Evolutionary conservation across 148 eudicot species (phyloP).

Genomic region (Diospyros kaki): DNA sequence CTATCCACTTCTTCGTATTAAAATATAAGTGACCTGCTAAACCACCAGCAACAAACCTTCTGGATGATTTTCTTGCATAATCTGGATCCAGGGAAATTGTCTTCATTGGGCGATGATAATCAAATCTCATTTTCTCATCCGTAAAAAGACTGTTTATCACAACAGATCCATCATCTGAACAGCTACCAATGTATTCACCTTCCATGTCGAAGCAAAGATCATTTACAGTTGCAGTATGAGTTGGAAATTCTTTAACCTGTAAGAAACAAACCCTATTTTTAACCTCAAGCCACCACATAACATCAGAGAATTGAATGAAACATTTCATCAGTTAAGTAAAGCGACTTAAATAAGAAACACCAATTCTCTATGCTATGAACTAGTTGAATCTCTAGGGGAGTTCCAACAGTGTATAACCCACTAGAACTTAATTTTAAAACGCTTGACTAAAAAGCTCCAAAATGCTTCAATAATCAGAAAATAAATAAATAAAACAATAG

Average conservation of each 20-base stretch:
- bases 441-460: slow-evolving; percentile 1
- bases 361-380: neutral
- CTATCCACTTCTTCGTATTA: slow-evolving; percentile 84
- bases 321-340: neutral
- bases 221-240: slow-evolving; percentile 77
- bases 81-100: slow-evolving; percentile 94
- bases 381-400: neutral
- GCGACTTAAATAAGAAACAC: neutral
- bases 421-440: neutral
- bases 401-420: neutral
- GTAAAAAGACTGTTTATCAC: slow-evolving; percentile 81
- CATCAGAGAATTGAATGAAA: neutral
- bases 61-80: slow-evolving; percentile 66
- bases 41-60: slow-evolving; percentile 95
- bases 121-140: slow-evolving; percentile 79
- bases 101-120: slow-evolving; percentile 97
- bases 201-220: slow-evolving; percentile 88
- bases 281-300: slow-evolving; percentile 3
- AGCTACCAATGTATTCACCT: slow-evolving; percentile 94
- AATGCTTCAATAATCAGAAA: too few relatives aligned
- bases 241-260: slow-evolving; percentile 81
- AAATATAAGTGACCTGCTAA: slow-evolving; percentile 82
- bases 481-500: too few relatives aligned
- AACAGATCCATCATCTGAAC: slow-evolving; percentile 96
- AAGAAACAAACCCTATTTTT: slow-evolving; percentile 3